Conservation (phyloP, 2,329 filamentous ascomycete species). For the Tolypocladium ovalisporum region DNA sequence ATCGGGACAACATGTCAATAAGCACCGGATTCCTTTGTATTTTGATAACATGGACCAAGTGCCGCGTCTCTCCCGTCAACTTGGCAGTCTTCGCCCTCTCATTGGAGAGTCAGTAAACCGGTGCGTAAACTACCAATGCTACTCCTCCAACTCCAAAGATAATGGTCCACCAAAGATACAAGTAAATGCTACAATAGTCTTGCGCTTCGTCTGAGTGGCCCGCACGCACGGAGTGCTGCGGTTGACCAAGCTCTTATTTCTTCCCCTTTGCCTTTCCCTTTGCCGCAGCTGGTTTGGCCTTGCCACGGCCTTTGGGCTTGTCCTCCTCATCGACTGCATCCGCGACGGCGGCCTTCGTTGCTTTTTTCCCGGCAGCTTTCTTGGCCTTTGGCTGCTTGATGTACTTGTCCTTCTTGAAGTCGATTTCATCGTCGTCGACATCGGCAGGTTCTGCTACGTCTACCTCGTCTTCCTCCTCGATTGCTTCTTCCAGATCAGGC, state of each 20-base stretch:
- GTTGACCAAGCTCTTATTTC: conserved; percentile 18
- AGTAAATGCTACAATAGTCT: background rate
- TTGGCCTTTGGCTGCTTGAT: conserved; percentile 80
- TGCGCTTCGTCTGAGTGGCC: background rate
- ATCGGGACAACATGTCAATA: background rate
- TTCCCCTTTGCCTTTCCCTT: conserved; percentile 38
- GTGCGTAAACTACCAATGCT: background rate
- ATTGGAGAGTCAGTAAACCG: background rate
- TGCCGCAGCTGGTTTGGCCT: conserved; percentile 18
- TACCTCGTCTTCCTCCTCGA: conserved; percentile 82
- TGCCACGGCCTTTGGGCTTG: conserved; percentile 37
- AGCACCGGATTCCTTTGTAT: background rate
- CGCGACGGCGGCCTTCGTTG: conserved; percentile 35
- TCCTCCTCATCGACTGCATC: conserved; percentile 34
- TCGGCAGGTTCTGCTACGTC: conserved; percentile 46
- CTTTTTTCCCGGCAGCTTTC: conserved; percentile 33
- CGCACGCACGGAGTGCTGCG: too few relatives aligned
- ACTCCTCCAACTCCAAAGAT: background rate
- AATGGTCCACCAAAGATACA: background rate
- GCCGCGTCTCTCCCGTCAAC: background rate
- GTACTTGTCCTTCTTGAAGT: conserved; percentile 90
- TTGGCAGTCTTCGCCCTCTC: background rate
- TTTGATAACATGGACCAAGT: too few relatives aligned
- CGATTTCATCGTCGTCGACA: conserved; percentile 63
- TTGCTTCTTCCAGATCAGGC: conserved; percentile 90